A percentile compares a stretch with the other conserved stretches of the same genome.
Conservation (phyloP, 139 green algal species). For the Chlamydomonas incerta region DNA sequence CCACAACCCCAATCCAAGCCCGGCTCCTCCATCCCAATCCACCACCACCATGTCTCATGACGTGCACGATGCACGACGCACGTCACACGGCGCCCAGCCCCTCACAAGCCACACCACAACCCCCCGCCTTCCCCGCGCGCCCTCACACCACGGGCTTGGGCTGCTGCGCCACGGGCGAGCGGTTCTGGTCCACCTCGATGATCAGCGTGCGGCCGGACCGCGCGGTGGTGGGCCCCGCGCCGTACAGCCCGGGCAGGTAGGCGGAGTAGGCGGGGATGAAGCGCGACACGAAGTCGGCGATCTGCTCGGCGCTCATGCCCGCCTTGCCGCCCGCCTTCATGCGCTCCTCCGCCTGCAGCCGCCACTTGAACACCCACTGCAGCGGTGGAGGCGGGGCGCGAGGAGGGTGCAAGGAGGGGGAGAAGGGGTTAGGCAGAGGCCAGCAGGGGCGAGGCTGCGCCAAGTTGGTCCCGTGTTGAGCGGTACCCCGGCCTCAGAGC, state of each 20-base stretch:
- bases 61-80: no score
- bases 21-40: no score
- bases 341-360: conserved; percentile 90
- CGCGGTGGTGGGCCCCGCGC: conserved; percentile 80
- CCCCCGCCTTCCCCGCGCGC: no score
- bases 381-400: neutral
- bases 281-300: conserved; percentile 91
- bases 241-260: conserved; percentile 91
- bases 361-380: conserved; percentile 75
- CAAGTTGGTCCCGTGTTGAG: no score
- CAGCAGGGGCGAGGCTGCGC: no score
- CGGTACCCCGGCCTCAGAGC: no score
- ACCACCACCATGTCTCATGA: no score
- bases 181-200: conserved; percentile 79
- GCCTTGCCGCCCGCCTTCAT: conserved; percentile 86
- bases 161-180: conserved; percentile 68
- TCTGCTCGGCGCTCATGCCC: conserved; percentile 93
- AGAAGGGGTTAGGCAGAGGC: neutral
- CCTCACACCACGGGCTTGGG: conserved; percentile 42
- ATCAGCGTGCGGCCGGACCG: conserved; percentile 68
- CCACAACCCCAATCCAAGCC: no score
- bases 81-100: no score
- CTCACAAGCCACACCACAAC: no score
- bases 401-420: neutral
- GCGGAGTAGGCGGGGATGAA: conserved; percentile 97